Percentiles rank a stretch among this genome's conserved stretches.
Evolutionary conservation across 163 green algal genomes (phyloP).

Genomic region (Botryococcus braunii): DNA sequence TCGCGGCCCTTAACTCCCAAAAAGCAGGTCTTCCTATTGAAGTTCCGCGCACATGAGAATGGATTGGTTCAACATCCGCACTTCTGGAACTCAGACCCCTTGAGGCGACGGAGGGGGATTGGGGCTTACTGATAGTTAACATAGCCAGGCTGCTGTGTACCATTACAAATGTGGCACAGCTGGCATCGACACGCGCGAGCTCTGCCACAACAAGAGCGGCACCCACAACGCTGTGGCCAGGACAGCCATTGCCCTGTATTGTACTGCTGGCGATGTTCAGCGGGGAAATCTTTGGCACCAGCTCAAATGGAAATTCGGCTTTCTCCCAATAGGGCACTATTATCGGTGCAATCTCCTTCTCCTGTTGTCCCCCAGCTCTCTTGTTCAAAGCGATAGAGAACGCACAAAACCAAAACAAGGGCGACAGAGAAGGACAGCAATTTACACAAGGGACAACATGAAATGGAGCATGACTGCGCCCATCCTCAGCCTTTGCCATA

Average conservation of each 20-base stretch:
- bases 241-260: slow-evolving; percentile 65
- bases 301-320: slow-evolving; percentile 73
- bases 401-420: not conserved
- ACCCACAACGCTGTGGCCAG: slow-evolving; percentile 36
- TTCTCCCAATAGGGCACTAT: slow-evolving; percentile 82
- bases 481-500: not conserved
- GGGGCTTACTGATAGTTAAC: slow-evolving; percentile 65
- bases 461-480: not conserved
- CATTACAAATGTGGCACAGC: slow-evolving; percentile 82
- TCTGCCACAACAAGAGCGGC: slow-evolving; percentile 57
- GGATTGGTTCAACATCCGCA: too few relatives aligned
- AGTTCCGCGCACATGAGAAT: too few relatives aligned
- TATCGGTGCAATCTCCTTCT: slow-evolving; percentile 72
- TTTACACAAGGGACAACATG: not conserved
- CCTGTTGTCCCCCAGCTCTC: slow-evolving; percentile 42
- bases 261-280: slow-evolving; percentile 66
- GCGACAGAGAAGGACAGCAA: not conserved
- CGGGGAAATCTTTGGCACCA: slow-evolving; percentile 52
- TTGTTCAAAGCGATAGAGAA: not conserved
- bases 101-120: too few relatives aligned
- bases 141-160: slow-evolving; percentile 83
- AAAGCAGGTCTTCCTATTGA: too few relatives aligned
- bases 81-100: too few relatives aligned
- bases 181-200: slow-evolving; percentile 80
- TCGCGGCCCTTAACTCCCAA: too few relatives aligned